A percentile compares a stretch with the other conserved stretches of the same genome.
Evolutionary conservation across 257 asterid species (phyloP).

Genomic region (Fraxinus anomala): DNA sequence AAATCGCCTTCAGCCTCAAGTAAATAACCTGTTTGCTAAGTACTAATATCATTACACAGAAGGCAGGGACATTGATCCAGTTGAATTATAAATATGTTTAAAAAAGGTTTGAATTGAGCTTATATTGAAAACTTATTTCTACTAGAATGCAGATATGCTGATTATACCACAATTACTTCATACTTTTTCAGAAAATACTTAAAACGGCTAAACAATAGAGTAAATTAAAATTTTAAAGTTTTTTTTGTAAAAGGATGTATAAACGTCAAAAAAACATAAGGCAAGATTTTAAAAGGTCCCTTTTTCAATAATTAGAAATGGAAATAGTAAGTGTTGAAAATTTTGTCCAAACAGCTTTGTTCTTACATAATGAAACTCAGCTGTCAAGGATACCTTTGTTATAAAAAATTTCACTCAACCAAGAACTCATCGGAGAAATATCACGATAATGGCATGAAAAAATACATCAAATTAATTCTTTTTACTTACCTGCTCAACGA

Average conservation of each 20-base stretch:
- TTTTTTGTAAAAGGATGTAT: background rate
- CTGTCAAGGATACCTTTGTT: too few species aligned
- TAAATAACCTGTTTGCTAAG: background rate
- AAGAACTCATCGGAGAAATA: background rate
- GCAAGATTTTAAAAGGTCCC: background rate
- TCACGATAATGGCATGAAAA: background rate
- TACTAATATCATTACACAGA: slow-evolving; percentile 4
- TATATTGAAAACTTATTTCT: too few species aligned
- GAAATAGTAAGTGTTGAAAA: background rate
- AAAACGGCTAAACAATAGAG: background rate
- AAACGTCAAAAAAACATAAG: background rate
- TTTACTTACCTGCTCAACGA: slow-evolving; percentile 75
- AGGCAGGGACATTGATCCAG: slow-evolving; percentile 2
- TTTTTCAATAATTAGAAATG: background rate
- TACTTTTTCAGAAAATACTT: background rate
- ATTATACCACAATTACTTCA: too few species aligned
- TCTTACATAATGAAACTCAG: background rate
- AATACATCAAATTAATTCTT: background rate
- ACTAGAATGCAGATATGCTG: too few species aligned
- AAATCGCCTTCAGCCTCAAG: background rate
- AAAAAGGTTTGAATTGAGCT: too few species aligned
- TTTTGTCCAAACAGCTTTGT: background rate
- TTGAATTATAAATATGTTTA: background rate
- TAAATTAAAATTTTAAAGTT: background rate
- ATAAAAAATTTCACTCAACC: too few species aligned